Percentiles rank a stretch among this genome's conserved stretches.
Evolutionary conservation across 2,329 filamentous ascomycete genomes (phyloP).

Genomic region (Arthrobotrys musiformis): DNA sequence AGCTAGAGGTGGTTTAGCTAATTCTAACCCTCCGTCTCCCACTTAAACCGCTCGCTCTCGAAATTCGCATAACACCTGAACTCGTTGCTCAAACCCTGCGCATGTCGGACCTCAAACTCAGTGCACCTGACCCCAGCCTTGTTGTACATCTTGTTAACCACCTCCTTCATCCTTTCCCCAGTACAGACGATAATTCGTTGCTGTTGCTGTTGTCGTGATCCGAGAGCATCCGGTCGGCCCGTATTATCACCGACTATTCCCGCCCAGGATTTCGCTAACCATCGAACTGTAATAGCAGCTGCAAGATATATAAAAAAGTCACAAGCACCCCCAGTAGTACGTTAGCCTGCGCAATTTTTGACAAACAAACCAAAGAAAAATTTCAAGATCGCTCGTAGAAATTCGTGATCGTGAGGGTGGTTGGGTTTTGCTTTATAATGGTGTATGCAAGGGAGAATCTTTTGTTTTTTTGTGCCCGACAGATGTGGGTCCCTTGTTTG

Average conservation of each 20-base stretch:
- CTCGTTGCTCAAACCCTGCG: conserved; percentile 80
- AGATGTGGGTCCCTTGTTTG: conserved; percentile 16
- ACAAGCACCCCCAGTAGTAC: conserved; percentile 51
- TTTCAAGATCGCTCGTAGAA: conserved; percentile 33
- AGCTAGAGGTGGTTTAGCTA: too few relatives aligned
- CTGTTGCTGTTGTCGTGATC: conserved; percentile 56
- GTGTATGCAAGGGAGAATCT: not conserved
- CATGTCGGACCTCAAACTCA: conserved; percentile 75
- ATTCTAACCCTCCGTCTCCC: conserved; percentile 59
- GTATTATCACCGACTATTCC: conserved; percentile 32
- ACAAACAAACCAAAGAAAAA: not conserved
- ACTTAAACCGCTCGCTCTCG: conserved; percentile 70
- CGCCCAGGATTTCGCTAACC: conserved; percentile 70
- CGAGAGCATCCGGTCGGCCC: conserved; percentile 44
- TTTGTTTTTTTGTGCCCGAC: not conserved
- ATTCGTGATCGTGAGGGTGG: conserved; percentile 34
- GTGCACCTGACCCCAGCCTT: conserved; percentile 73
- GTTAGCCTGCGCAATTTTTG: conserved; percentile 12
- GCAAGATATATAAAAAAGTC: conserved; percentile 26
- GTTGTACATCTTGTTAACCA: conserved; percentile 75
- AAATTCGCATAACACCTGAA: conserved; percentile 85
- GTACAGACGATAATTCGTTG: conserved; percentile 74
- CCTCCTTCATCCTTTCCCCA: conserved; percentile 77
- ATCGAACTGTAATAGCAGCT: conserved; percentile 80
- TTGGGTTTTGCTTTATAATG: conserved; percentile 7